Conservation (phyloP, 129 eudicot genomes). For the Calendula officinalis region DNA sequence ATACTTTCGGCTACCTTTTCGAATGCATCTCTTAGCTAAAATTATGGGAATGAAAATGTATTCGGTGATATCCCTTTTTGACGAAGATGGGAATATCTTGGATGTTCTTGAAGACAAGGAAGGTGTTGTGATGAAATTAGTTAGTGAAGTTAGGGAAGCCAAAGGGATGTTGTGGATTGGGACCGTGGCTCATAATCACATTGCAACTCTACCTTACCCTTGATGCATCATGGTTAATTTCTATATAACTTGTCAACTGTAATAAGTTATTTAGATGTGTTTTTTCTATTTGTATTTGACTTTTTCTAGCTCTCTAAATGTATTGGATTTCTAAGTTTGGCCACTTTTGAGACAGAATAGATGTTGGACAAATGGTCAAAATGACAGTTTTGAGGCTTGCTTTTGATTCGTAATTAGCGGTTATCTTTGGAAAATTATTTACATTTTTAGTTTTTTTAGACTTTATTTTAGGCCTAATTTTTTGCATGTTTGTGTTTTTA, state of each 20-base stretch:
- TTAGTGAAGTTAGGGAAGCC: constrained; percentile 85
- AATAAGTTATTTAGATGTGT: constrained; percentile 33
- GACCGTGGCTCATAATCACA: constrained; percentile 97
- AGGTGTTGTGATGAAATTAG: constrained; percentile 82
- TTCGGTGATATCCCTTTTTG: constrained; percentile 59
- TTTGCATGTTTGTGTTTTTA: too few relatives aligned
- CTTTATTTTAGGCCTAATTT: too few relatives aligned
- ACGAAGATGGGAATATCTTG: constrained; percentile 63
- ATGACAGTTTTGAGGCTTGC: too few relatives aligned
- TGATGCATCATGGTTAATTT: constrained; percentile 17
- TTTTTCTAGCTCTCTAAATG: constrained; percentile 11
- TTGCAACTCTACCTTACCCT: constrained; percentile 80
- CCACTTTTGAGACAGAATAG: constrained; percentile 7
- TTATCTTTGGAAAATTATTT: too few relatives aligned
- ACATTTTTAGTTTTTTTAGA: too few relatives aligned
- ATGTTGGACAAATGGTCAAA: too few relatives aligned
- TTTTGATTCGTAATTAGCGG: too few relatives aligned
- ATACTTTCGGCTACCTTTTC: constrained; percentile 76
- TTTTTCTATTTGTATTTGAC: constrained; percentile 26
- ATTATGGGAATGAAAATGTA: constrained; percentile 83
- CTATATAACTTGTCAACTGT: constrained; percentile 20
- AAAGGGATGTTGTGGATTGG: constrained; percentile 96
- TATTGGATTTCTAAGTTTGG: constrained; percentile 21
- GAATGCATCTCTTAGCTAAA: constrained; percentile 58
- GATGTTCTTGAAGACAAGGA: constrained; percentile 86